These are phyloP conservation scores for Prunus davidiana DNA, from an alignment of 306 rosid genomes.

Conservation along the genomic window DNA sequence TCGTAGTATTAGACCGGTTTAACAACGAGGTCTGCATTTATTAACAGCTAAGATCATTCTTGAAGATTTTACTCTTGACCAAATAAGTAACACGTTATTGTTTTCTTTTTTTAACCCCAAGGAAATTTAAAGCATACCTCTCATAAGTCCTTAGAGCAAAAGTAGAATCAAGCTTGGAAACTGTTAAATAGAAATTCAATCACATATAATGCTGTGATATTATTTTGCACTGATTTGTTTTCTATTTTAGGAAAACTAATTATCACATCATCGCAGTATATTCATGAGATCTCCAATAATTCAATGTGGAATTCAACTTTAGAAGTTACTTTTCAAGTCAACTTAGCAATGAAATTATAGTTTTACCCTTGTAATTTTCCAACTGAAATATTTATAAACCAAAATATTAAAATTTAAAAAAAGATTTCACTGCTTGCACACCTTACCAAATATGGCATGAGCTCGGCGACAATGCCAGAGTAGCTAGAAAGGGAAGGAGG, in stretches of 20 bases:
- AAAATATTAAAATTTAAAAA: background rate
- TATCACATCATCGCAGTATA: background rate
- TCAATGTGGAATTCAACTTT: background rate
- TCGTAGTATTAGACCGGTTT: too few relatives aligned
- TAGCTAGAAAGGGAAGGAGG: background rate
- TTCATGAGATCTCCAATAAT: background rate
- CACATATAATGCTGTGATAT: background rate
- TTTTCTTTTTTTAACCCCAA: too few relatives aligned
- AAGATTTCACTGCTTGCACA: background rate
- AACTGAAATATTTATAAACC: too few relatives aligned
- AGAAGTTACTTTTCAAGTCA: background rate
- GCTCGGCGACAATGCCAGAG: background rate
- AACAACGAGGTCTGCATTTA: background rate
- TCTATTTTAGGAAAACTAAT: background rate
- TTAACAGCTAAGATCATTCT: background rate
- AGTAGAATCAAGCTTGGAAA: too few relatives aligned
- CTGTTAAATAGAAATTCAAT: too few relatives aligned
- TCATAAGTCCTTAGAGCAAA: too few relatives aligned
- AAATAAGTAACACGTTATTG: background rate
- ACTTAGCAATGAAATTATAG: background rate
- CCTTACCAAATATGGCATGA: background rate
- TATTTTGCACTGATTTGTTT: background rate
- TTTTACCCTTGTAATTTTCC: background rate
- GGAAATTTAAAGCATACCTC: too few relatives aligned
- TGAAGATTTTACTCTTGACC: background rate